These are phyloP conservation scores for Euphorbia peplus DNA, from an alignment of 345 rosid genomes.

Conservation along the genomic window DNA sequence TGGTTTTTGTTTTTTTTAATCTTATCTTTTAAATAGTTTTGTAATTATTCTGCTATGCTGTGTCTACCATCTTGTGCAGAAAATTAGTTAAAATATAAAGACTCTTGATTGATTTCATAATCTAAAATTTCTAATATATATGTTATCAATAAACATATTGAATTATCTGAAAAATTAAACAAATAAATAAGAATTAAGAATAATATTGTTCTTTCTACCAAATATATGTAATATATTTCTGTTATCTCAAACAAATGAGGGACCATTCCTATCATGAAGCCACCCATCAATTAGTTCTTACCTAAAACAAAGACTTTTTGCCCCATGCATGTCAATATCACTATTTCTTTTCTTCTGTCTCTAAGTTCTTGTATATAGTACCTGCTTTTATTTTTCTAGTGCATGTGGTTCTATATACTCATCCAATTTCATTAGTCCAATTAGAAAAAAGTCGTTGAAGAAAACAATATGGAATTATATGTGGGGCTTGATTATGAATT, in stretches of 20 bases:
- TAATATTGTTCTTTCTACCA: too few species aligned
- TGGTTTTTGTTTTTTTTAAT: too few species aligned
- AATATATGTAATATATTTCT: background rate
- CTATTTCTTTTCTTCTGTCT: constrained; percentile 15
- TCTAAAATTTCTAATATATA: too few species aligned
- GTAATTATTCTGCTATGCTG: too few species aligned
- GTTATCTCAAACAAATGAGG: constrained; percentile 17
- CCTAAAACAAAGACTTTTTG: constrained; percentile 59
- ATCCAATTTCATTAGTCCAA: constrained; percentile 12
- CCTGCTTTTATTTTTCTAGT: constrained; percentile 13
- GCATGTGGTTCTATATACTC: constrained; percentile 17
- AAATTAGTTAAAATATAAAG: too few species aligned
- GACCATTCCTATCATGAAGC: constrained; percentile 34
- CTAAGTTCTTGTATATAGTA: constrained; percentile 18
- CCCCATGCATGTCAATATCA: constrained; percentile 22
- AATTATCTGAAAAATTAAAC: background rate
- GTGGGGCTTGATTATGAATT: constrained; percentile 11
- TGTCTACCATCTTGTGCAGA: too few species aligned
- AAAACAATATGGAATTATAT: constrained; percentile 14
- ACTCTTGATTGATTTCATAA: too few species aligned
- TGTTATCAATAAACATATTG: too few species aligned
- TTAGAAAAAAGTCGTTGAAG: constrained; percentile 16
- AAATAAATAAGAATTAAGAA: too few species aligned
- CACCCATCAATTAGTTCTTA: constrained; percentile 40
- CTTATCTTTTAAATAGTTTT: too few species aligned